phyloP scores from a whole-genome alignment of 208 protist genomes.

The Leishmania turanica region DNA sequence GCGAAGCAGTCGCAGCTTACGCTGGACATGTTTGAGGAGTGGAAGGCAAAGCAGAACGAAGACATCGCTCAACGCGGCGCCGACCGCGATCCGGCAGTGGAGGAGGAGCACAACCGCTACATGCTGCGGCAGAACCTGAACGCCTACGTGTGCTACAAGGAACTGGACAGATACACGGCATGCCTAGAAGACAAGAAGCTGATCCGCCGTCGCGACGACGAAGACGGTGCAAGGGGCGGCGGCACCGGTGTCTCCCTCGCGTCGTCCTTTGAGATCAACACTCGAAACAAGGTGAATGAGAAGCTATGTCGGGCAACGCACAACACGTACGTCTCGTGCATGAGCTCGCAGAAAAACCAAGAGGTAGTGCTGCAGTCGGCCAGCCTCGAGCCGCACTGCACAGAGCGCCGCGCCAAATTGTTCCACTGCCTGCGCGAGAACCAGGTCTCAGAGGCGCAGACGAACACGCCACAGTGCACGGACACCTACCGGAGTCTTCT shows the following conservation, averaged over 20 bases:
- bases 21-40: slow-evolving; percentile 72
- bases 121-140: slow-evolving; percentile 87
- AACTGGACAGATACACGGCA: slow-evolving; percentile 73
- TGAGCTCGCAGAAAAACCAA: slow-evolving; percentile 67
- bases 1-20: slow-evolving; percentile 67
- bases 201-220: slow-evolving; percentile 36
- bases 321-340: slow-evolving; percentile 65
- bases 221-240: neutral
- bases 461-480: slow-evolving; percentile 62
- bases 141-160: slow-evolving; percentile 77
- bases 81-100: slow-evolving; percentile 46
- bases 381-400: slow-evolving; percentile 56
- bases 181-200: slow-evolving; percentile 74
- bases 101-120: slow-evolving; percentile 75
- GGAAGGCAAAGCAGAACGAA: slow-evolving; percentile 58
- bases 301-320: slow-evolving; percentile 60
- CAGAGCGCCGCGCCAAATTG: slow-evolving; percentile 29
- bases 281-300: slow-evolving; percentile 69
- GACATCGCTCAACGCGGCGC: slow-evolving; percentile 61
- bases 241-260: slow-evolving; percentile 19
- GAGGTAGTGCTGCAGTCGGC: slow-evolving; percentile 66
- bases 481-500: slow-evolving; percentile 55
- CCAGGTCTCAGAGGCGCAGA: slow-evolving; percentile 50
- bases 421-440: slow-evolving; percentile 65
- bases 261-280: slow-evolving; percentile 66